Evolutionary conservation across 2,329 filamentous ascomycete species (phyloP), one percentile per base, ranked within the genome.

Genomic region (Pseudopithomyces chartarum): DNA sequence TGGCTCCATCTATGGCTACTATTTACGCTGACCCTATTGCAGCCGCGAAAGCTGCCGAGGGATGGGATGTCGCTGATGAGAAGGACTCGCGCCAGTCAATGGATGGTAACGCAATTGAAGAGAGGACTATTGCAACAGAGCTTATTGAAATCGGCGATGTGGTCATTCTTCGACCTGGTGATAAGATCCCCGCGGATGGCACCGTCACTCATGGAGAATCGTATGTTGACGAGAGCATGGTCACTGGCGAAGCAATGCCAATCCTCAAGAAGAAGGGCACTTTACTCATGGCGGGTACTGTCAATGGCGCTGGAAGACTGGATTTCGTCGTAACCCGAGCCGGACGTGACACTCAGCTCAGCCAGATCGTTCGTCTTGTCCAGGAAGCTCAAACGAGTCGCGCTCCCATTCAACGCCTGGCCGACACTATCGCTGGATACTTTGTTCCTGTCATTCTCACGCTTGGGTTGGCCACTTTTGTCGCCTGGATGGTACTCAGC

Each of bases 281-380:
- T 64, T 78, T 85, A 42, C 81, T 99, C 55, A 95, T 98, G 73
- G 95, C 92, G 49, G 95, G 95, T 29, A 98, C 95, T 2, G 94
- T 99, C 69, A 99, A 99, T 73, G 92, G 93, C 22, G 90, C 93
- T 61, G 95, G 95, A 2, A 88, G 94, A 46, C 81, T 97, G 38
- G 95, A 98, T 74, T 95, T 98, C 76, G 87, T 90, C 42, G 95
- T 99, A 57, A 96, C 91, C 3, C 87, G 94, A 65, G 93, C 94
- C 34, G 95, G 95, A 47, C 90, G 93, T 60, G 94, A 99, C 71
- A 99, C 95, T 0, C 94, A 98, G 74, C 87, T 99, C 54, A 97
- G 92, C 76, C 95, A 98, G 77, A 99, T 99, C 63, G 95, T 99
- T 61, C 95, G 94, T 76, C 85, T 98, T n/a, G 95, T 99, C 0